These are phyloP conservation scores for Ustilago xerochloae DNA, from an alignment of 1,284 basidiomycete species.

Conservation along the genomic window DNA sequence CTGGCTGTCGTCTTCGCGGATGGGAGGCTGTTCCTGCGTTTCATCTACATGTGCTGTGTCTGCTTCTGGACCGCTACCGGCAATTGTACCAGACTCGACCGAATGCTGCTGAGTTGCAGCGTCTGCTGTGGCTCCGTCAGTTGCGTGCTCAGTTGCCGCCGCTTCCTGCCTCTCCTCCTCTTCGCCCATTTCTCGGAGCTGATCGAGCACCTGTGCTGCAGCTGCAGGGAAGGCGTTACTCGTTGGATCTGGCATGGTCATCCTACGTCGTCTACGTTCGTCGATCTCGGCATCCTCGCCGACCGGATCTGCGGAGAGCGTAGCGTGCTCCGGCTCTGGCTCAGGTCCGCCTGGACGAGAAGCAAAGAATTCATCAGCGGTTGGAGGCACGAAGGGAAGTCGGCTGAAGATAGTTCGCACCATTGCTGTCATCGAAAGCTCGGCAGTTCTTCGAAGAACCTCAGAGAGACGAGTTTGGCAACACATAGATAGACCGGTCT, in stretches of 20 bases:
- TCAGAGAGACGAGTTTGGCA: constrained; percentile 95
- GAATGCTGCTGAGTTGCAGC: too few relatives aligned
- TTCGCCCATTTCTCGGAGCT: constrained; percentile 54
- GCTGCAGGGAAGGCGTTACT: constrained; percentile 64
- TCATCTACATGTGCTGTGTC: not conserved
- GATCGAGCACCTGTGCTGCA: constrained; percentile 46
- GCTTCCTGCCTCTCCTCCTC: constrained; percentile 40
- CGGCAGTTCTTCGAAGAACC: constrained; percentile 88
- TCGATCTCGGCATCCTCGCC: constrained; percentile 53
- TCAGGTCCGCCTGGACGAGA: constrained; percentile 41
- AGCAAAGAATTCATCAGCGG: constrained; percentile 59
- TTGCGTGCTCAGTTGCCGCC: constrained; percentile 2
- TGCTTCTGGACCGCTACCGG: not conserved
- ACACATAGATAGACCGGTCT: constrained; percentile 95
- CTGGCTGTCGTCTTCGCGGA: not conserved
- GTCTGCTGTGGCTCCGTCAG: constrained; percentile 1
- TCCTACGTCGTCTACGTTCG: constrained; percentile 55
- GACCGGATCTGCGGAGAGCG: constrained; percentile 56
- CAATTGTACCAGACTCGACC: too few relatives aligned
- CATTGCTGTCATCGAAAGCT: constrained; percentile 89
- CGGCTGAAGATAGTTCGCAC: constrained; percentile 83
- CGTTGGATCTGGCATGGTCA: constrained; percentile 68
- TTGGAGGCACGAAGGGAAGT: constrained; percentile 73
- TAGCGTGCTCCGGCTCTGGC: constrained; percentile 58
- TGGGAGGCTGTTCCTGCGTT: not conserved